Evolutionary conservation across 208 protist genomes (phyloP), one percentile per base, ranked within the genome.

Genomic region (Crithidia fasciculata): DNA sequence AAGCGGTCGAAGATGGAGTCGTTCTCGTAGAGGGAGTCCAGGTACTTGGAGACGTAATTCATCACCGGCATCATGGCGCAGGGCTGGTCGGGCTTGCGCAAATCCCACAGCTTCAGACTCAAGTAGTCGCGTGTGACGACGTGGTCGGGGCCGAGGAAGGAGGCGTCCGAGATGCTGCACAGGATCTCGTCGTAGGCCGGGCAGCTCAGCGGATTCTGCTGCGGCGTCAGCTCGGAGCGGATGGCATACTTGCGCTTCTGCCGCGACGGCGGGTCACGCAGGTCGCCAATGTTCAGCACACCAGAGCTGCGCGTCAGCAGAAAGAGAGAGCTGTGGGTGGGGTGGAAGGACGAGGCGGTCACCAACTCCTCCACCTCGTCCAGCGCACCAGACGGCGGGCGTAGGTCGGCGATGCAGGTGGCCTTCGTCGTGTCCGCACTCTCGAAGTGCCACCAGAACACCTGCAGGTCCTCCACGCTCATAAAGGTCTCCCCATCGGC

Each of bases 381-480:
- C 58, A 93, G 80, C 19, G 79, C 72, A 12, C 90, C 88, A 0
- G 89, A 94, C 13, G 78, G 64, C 12, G 90, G 90, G 0, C 83
- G 80, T 6, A 87, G 85, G 40, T 95, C 90, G 7, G 85, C 83
- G 44, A 96, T 92, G 76, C 89, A 93, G 2, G 82, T 83, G 0
- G 81, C 88, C 67, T 91, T 95, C 2, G 86, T 92, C 4, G 82
- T 80, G 66, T 90, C 89, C 2, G 57, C 75, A 37, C 88, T 70
- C 76, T 94, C 92, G 43, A 96, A 80, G 73, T 90, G 74, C 89
- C 92, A 96, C 90, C 89, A 96, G 66, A 94, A 95, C 10, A 96
- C 89, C 53, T 96, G 88, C 71, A 96, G 74, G 72, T 96, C 92
- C 79, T 96, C 89, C 15, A 89, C 82, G 61, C 87, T 95, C 72